Conservation (phyloP, 2,329 filamentous ascomycete species). For the Chrysosphaeria jannelii region DNA sequence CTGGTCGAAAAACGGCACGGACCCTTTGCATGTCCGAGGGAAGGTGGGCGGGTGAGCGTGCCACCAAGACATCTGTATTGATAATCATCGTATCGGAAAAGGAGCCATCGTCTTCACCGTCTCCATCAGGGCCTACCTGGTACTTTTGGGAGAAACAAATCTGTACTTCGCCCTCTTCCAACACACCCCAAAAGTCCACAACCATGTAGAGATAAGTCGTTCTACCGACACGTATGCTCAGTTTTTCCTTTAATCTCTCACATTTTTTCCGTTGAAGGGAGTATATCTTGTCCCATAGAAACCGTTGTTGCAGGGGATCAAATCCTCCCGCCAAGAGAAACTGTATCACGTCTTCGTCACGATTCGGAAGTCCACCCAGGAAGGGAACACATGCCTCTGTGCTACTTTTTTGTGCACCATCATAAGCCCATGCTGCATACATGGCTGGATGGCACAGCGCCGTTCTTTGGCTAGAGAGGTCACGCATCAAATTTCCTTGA, state of each 20-base stretch:
- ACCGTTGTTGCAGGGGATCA: conserved; percentile 14
- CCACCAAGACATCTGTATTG: conserved; percentile 30
- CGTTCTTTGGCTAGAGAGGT: conserved; percentile 19
- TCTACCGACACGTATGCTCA: conserved; percentile 27
- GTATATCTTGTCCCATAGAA: conserved; percentile 17
- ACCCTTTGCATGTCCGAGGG: conserved; percentile 45
- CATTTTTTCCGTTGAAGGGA: conserved; percentile 20
- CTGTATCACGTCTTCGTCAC: conserved; percentile 18
- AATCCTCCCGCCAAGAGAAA: conserved; percentile 31
- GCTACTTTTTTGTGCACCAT: conserved; percentile 5
- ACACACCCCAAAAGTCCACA: conserved; percentile 28
- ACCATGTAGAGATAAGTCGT: conserved; percentile 37
- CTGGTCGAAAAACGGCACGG: conserved; percentile 21
- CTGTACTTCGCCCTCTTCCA: conserved; percentile 36
- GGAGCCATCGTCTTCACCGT: conserved; percentile 10
- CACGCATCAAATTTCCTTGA: conserved; percentile 15
- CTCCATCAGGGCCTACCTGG: conserved; percentile 11
- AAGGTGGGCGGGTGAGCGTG: conserved; percentile 37
- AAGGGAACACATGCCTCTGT: conserved; percentile 11
- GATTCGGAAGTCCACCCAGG: conserved; percentile 18
- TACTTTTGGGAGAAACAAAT: conserved; percentile 39
- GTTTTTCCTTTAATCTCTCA: conserved; percentile 18
- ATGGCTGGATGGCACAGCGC: conserved; percentile 18
- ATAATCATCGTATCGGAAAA: conserved; percentile 23
- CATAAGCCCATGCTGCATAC: conserved; percentile 23